Conservation (phyloP, 2,329 filamentous ascomycete genomes). For the Drechslera avenae region DNA sequence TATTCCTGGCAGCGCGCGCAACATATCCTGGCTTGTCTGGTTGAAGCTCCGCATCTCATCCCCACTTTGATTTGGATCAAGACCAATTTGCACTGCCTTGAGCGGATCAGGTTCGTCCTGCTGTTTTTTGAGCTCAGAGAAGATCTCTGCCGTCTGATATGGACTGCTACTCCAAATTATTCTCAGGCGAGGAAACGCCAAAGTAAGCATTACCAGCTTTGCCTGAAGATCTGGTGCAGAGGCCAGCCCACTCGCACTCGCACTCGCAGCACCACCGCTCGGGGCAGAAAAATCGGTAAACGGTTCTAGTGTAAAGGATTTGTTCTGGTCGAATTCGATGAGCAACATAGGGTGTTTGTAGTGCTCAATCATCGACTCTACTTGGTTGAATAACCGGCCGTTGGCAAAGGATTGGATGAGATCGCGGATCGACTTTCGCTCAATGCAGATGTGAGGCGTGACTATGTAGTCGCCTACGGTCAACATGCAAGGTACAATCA, state of each 20-base stretch:
- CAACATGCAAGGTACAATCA: constrained; percentile 91
- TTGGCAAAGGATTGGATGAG: constrained; percentile 90
- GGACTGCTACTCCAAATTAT: constrained; percentile 91
- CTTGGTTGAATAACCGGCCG: constrained; percentile 88
- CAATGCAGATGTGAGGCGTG: constrained; percentile 87
- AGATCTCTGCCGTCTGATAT: constrained; percentile 97
- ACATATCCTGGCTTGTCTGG: constrained; percentile 86
- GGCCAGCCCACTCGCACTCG: constrained; percentile 62
- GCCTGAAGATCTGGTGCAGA: constrained; percentile 78
- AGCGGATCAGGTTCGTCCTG: constrained; percentile 90
- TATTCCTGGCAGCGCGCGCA: constrained; percentile 82
- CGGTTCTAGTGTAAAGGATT: constrained; percentile 85
- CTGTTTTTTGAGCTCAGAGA: constrained; percentile 88
- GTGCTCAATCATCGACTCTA: constrained; percentile 91
- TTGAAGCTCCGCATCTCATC: constrained; percentile 74
- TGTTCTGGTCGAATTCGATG: constrained; percentile 97
- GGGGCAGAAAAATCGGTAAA: constrained; percentile 52
- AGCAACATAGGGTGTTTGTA: constrained; percentile 90
- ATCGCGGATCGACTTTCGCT: constrained; percentile 92
- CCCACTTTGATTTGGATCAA: constrained; percentile 64
- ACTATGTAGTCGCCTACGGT: constrained; percentile 97
- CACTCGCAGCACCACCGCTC: constrained; percentile 12
- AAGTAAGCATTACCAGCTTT: constrained; percentile 87
- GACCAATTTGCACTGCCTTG: constrained; percentile 79
- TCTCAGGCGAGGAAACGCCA: constrained; percentile 86